Percentiles rank a stretch among this genome's conserved stretches.
phyloP scores from a whole-genome alignment of 2,329 filamentous ascomycete genomes.

The Ustulina deusta region DNA sequence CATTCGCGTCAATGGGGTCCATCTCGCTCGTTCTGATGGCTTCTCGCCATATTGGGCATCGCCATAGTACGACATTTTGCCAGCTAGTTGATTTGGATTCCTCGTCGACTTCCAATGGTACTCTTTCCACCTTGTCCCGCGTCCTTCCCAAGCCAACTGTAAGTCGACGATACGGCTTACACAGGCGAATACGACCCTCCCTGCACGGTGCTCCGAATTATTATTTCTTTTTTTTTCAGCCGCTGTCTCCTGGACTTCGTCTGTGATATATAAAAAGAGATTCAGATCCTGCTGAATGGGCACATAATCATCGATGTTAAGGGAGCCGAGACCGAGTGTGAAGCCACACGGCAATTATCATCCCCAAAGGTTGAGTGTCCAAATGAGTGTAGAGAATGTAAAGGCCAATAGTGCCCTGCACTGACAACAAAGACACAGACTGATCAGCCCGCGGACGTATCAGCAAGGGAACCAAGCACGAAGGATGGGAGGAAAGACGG shows the following conservation, averaged over 20 bases:
- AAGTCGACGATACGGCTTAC: slow-evolving; percentile 34
- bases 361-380: slow-evolving; percentile 15
- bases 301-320: slow-evolving; percentile 49
- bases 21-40: slow-evolving; percentile 79
- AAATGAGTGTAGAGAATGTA: slow-evolving; percentile 43
- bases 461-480: slow-evolving; percentile 46
- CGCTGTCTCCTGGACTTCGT: slow-evolving; percentile 38
- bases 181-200: slow-evolving; percentile 37
- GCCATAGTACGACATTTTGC: slow-evolving; percentile 55
- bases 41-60: slow-evolving; percentile 54
- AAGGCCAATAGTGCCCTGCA: slow-evolving; percentile 52
- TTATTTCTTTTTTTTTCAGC: slow-evolving; percentile 38
- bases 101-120: slow-evolving; percentile 32
- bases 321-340: slow-evolving; percentile 11
- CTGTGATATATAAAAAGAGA: slow-evolving; percentile 44
- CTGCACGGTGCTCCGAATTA: slow-evolving; percentile 32
- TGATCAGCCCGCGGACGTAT: slow-evolving; percentile 54
- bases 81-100: slow-evolving; percentile 23
- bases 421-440: slow-evolving; percentile 46
- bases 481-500: slow-evolving; percentile 36
- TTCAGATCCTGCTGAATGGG: slow-evolving; percentile 69
- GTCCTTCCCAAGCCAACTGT: slow-evolving; percentile 34
- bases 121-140: slow-evolving; percentile 32
- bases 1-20: slow-evolving; percentile 85
- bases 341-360: slow-evolving; percentile 21